Evolutionary conservation across 2,329 filamentous ascomycete species (phyloP).

Genomic region (Hymenoscyphus albidus): DNA sequence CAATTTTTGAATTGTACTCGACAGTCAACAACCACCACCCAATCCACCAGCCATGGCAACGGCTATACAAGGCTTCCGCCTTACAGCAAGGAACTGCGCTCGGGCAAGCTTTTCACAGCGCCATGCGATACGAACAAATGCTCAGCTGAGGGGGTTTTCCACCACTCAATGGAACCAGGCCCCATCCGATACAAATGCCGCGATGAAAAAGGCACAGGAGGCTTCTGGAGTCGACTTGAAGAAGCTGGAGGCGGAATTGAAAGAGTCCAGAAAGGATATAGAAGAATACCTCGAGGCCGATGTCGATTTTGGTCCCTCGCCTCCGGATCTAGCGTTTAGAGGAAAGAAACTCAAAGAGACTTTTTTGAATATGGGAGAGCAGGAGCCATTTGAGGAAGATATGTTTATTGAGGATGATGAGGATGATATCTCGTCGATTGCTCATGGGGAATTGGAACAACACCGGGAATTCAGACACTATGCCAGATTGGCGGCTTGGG

Average conservation of each 20-base stretch:
- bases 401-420: slow-evolving; percentile 52
- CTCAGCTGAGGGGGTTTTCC: slow-evolving; percentile 24
- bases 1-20: slow-evolving; percentile 1
- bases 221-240: slow-evolving; percentile 9
- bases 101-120: slow-evolving; percentile 18
- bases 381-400: slow-evolving; percentile 30
- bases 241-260: slow-evolving; percentile 6
- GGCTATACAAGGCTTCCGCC: slow-evolving; percentile 30
- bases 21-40: slow-evolving; percentile 3
- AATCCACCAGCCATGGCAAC: slow-evolving; percentile 29
- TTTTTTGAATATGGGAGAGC: slow-evolving; percentile 34
- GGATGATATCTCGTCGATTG: slow-evolving; percentile 79
- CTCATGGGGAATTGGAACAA: slow-evolving; percentile 82
- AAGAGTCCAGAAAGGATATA: slow-evolving; percentile 12
- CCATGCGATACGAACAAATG: slow-evolving; percentile 23
- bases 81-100: slow-evolving; percentile 28
- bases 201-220: background rate
- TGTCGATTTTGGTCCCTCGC: slow-evolving; percentile 11
- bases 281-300: slow-evolving; percentile 12
- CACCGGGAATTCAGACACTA: slow-evolving; percentile 87
- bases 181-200: background rate
- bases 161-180: slow-evolving; percentile 20
- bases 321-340: slow-evolving; percentile 8
- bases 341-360: slow-evolving; percentile 31
- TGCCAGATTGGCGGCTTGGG: slow-evolving; percentile 83